These are phyloP conservation scores for Fusarium coicis DNA, from an alignment of 2,329 filamentous ascomycete genomes.

Conservation along the genomic window DNA sequence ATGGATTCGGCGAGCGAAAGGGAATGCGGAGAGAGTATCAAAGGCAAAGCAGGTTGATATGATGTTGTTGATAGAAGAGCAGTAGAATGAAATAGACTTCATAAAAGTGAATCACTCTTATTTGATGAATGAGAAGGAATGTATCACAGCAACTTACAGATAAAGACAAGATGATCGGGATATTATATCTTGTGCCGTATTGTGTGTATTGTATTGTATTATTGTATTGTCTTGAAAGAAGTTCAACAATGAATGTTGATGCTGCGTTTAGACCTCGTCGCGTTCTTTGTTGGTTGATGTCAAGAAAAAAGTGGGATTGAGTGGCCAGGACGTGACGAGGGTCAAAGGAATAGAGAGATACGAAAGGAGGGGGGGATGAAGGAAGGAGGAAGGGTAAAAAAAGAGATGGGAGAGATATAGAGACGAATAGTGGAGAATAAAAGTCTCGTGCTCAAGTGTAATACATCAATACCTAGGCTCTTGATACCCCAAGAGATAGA, in stretches of 20 bases:
- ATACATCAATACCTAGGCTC: conserved; percentile 18
- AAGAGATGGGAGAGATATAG: conserved; percentile 16
- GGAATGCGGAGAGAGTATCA: conserved; percentile 8
- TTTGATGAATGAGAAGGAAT: not conserved
- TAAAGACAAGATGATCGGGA: conserved; percentile 1
- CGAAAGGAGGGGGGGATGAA: conserved; percentile 10
- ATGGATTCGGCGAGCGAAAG: conserved; percentile 17
- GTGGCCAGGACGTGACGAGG: conserved; percentile 21
- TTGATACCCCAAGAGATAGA: not conserved
- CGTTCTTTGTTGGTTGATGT: conserved; percentile 30
- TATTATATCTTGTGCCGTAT: not conserved
- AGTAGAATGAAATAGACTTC: not conserved
- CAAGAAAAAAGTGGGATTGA: conserved; percentile 38
- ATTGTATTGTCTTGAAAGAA: not conserved
- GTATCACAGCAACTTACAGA: conserved; percentile 9
- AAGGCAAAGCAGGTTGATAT: not conserved
- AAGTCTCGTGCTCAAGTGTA: conserved; percentile 34
- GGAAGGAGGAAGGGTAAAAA: conserved; percentile 3
- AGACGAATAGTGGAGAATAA: conserved; percentile 31
- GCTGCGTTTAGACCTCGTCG: conserved; percentile 12
- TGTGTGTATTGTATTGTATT: not conserved
- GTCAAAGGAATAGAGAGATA: conserved; percentile 14
- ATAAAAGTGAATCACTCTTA: conserved; percentile 14
- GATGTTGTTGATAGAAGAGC: conserved; percentile 9
- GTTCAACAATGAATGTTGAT: conserved; percentile 10